Conservation (phyloP, 192 early-diverging fungal genomes). For the Geosiphon pyriformis region DNA sequence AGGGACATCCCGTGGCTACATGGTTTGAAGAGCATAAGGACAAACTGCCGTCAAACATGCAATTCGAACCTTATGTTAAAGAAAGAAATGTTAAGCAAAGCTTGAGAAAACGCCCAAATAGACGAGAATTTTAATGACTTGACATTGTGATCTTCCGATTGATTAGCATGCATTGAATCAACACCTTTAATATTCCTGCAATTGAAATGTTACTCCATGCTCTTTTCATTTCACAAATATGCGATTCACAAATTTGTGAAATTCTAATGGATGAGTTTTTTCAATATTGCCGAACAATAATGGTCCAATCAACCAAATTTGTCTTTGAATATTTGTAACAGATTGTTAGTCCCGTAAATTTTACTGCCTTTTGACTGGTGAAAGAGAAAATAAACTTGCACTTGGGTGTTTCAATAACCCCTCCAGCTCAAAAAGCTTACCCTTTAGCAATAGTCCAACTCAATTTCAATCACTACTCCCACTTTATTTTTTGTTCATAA, state of each 20-base stretch:
- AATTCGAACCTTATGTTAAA: constrained; percentile 38
- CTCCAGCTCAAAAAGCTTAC: neutral
- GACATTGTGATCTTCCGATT: no score
- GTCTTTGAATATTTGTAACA: neutral
- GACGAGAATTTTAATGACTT: no score
- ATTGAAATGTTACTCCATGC: no score
- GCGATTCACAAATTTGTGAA: neutral
- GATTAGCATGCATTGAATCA: no score
- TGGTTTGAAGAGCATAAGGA: constrained; percentile 38
- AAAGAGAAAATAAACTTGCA: constrained; percentile 10
- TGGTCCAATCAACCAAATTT: constrained; percentile 12
- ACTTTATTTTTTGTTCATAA: neutral
- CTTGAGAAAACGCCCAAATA: constrained; percentile 17
- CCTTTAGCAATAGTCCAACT: constrained; percentile 20
- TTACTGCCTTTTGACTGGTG: constrained; percentile 7
- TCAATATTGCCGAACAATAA: neutral
- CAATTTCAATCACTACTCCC: constrained; percentile 17
- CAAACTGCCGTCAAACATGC: constrained; percentile 34
- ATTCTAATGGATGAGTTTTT: neutral
- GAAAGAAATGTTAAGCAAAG: constrained; percentile 30
- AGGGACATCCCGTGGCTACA: constrained; percentile 37
- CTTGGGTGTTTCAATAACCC: neutral
- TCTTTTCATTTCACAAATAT: no score
- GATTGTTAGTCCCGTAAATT: neutral
- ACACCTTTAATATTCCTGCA: no score